A percentile compares a stretch with the other conserved stretches of the same genome.
Conservation (phyloP, 208 protist species). For the Acanthamoeba triangularis region DNA sequence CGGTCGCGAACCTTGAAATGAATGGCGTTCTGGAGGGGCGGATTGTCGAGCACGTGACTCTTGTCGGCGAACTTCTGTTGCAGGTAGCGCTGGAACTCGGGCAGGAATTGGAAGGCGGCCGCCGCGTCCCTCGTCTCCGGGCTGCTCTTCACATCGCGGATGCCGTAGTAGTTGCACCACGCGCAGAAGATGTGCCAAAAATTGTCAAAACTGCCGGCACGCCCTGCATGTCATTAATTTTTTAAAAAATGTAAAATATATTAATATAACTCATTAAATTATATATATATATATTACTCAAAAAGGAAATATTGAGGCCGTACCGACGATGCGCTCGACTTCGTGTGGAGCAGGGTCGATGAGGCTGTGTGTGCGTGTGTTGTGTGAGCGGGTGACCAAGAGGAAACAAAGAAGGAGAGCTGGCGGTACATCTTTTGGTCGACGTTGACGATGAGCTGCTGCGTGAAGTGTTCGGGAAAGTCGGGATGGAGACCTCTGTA, state of each 20-base stretch:
- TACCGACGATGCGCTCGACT: conserved; percentile 17
- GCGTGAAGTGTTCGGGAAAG: not conserved
- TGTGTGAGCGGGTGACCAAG: too few relatives aligned
- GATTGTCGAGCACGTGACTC: conserved; percentile 9
- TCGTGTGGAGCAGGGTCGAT: conserved; percentile 6
- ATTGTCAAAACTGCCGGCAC: not conserved
- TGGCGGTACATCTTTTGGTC: not conserved
- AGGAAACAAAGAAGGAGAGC: not conserved
- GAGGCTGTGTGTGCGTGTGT: not conserved
- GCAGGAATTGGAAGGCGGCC: not conserved
- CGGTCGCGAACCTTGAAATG: not conserved
- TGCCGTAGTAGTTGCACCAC: conserved; percentile 43
- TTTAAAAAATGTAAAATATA: too few relatives aligned
- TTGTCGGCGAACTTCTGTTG: conserved; percentile 17
- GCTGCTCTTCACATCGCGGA: not conserved
- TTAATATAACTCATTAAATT: too few relatives aligned
- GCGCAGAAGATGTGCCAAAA: conserved; percentile 51
- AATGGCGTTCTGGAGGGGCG: not conserved
- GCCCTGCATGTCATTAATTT: not conserved
- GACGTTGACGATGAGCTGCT: conserved; percentile 6
- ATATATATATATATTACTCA: too few relatives aligned
- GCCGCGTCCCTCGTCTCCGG: not conserved
- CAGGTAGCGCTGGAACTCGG: not conserved
- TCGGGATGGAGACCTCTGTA: not conserved
- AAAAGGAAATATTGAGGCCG: too few relatives aligned